Conservation (phyloP, 73 alveolate species). For the Paramecium tetraurelia region DNA sequence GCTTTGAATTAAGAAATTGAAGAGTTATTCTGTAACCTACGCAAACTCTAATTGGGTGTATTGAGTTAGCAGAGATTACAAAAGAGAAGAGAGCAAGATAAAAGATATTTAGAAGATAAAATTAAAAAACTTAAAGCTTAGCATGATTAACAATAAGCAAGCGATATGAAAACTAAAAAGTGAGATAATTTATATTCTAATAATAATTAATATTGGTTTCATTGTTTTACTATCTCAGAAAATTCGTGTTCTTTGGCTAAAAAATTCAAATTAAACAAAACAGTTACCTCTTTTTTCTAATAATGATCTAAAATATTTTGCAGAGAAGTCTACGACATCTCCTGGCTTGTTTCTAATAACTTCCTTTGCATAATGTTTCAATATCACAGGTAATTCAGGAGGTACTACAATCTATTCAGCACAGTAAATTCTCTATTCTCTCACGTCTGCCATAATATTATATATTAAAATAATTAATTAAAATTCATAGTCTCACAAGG, state of each 20-base stretch:
- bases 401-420: slow-evolving; percentile 91
- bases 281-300: slow-evolving; percentile 49
- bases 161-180: not conserved
- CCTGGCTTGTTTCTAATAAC: slow-evolving; percentile 87
- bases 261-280: not conserved
- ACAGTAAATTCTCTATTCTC: slow-evolving; percentile 82
- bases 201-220: not conserved
- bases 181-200: not conserved
- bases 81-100: slow-evolving; percentile 15
- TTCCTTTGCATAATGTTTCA: slow-evolving; percentile 86
- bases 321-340: slow-evolving; percentile 81
- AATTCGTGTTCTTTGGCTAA: slow-evolving; percentile 43
- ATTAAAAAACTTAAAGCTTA: not conserved
- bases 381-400: slow-evolving; percentile 78
- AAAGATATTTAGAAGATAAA: not conserved
- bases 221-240: not conserved
- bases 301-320: slow-evolving; percentile 76
- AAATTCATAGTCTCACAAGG: not conserved
- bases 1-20: slow-evolving; percentile 6
- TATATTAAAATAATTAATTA: not conserved
- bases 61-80: not conserved
- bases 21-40: not conserved
- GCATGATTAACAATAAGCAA: not conserved
- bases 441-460: slow-evolving; percentile 80
- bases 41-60: not conserved